Evolutionary conservation across 2,329 filamentous ascomycete species (phyloP), one percentile per base, ranked within the genome.

Genomic region (Pseudogymnoascus sp.): DNA sequence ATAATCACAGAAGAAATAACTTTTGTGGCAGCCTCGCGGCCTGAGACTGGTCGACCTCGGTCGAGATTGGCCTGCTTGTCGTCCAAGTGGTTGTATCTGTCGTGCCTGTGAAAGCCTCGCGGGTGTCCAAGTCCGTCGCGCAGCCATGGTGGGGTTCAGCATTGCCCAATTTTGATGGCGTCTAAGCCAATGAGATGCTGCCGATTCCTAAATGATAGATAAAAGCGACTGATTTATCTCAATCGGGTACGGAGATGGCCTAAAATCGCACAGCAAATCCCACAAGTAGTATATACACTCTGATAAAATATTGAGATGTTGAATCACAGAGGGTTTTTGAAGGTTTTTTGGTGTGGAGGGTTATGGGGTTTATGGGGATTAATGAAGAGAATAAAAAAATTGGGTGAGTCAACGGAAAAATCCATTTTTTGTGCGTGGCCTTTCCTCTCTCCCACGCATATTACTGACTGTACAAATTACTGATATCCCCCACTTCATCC

Each of bases 111-210:
- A 60, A 28, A 41, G 35, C 26, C 10, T 60, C 59, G 59, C 59
- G 59, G 59, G 59, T 60, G 59, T 60, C 22, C 59, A 60, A 60
- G 31, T 60, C 59, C 59, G 59, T 60, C 59, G 59, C 59, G 59
- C 33, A 60, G 59, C 59, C 59, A 60, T 60, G 59, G 59, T 60
- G 59, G 35, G 59, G 59, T 60, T 60, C 14, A 60, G 33, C 59
- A 60, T 60, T 33, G 37, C 37, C 59, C 59, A 60, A 60, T 60
- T 37, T 28, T 38, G 33, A 41, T 4, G 31, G 19, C 31, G 8
- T 26, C 33, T 38, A 8, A 60, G 59, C 59, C 59, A 60, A 60
- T 60, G 59, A 60, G 59, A 37, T 26, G 33, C 59, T 60, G 33
- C 33, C 19, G 19, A 60, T 60, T 60, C 22, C 14, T 31, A 56